Evolutionary conservation across 2,329 filamentous ascomycete genomes (phyloP).

Genomic region (Colletotrichum agaves): DNA sequence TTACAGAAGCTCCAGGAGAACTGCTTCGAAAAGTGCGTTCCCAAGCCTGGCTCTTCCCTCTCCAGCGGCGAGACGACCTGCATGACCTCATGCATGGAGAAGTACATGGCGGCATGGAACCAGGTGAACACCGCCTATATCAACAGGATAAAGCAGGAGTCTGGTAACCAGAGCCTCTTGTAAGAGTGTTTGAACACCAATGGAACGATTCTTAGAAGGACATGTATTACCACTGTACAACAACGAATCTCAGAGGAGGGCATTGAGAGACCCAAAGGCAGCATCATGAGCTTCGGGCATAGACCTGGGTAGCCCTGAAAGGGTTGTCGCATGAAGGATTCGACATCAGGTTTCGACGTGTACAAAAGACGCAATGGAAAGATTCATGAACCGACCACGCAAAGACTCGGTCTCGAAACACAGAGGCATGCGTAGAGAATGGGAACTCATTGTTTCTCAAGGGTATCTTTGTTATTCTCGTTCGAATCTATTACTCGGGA

Average conservation of each 20-base stretch:
- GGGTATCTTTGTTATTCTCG: constrained; percentile 42
- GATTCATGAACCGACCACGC: not conserved
- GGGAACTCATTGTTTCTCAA: constrained; percentile 30
- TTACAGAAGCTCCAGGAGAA: constrained; percentile 80
- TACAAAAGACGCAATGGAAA: constrained; percentile 11
- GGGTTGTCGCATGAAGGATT: not conserved
- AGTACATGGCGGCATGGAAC: constrained; percentile 87
- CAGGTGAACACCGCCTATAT: constrained; percentile 76
- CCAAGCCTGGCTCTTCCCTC: constrained; percentile 74
- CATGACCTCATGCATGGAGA: constrained; percentile 82
- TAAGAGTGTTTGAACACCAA: not conserved
- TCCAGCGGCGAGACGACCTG: constrained; percentile 76
- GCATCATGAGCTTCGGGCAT: not conserved
- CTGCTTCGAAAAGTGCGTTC: constrained; percentile 82
- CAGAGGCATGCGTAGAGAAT: not conserved
- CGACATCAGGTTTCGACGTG: constrained; percentile 6
- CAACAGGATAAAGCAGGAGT: constrained; percentile 69
- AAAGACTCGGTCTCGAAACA: not conserved
- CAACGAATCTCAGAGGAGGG: constrained; percentile 6
- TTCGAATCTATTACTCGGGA: constrained; percentile 40
- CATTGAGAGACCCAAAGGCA: constrained; percentile 1
- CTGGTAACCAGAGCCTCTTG: constrained; percentile 43
- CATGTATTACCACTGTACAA: constrained; percentile 35
- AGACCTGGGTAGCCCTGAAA: not conserved
- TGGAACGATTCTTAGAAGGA: not conserved